Base-by-base conservation (phyloP, 148 eudicot species). In the Persicaria tinctoria region DNA sequence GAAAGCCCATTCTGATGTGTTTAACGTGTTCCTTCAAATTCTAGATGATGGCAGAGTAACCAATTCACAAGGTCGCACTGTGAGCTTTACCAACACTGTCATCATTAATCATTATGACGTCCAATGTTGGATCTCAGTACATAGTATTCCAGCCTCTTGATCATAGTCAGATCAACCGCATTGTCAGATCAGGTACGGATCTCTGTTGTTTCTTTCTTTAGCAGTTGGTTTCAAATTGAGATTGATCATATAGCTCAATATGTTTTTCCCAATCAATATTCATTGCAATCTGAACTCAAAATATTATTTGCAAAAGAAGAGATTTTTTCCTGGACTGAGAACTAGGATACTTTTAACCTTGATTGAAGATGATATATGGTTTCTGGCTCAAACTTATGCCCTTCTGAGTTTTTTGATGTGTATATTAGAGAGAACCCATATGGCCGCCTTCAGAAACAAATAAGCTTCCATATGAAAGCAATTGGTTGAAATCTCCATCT, bases 81-180 rank as follows among this genome's bases (percentile, higher is more conserved):
- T 94, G 72, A 90, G 98, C 81, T 94, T 94, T 79, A 94, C 97
- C 46, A 92, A 94, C 74, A 76, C 90, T 18, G 93, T 94, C 54
- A 87, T 94, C 77, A 94, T n/a, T n/a, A n/a, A n/a, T n/a, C n/a
- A n/a, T 94, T 71, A 94, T 94, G 98, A 94, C 98, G 7, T 91
- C 97, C 18, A 94, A 94, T 83, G 96, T 92, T 27, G 98, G 98
- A n/a, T 94, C 98, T 1, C 98, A 94, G 64, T 92, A 94, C 73
- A 92, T 94, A 9, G 98, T 94, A n/a, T 94, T 94, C 87, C 93
- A 86, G 83, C 98, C 98, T 70, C 88, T 94, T 66, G 91, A 89
- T 53, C 91, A 91, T 46, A 87, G 86, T 11, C 93, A 94, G 77
- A 94, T 94, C 76, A 82, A 80, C 80, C 82, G 86, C 68, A 94